phyloP scores from a whole-genome alignment of 73 alveolate species.

The Blepharisma stoltei region DNA sequence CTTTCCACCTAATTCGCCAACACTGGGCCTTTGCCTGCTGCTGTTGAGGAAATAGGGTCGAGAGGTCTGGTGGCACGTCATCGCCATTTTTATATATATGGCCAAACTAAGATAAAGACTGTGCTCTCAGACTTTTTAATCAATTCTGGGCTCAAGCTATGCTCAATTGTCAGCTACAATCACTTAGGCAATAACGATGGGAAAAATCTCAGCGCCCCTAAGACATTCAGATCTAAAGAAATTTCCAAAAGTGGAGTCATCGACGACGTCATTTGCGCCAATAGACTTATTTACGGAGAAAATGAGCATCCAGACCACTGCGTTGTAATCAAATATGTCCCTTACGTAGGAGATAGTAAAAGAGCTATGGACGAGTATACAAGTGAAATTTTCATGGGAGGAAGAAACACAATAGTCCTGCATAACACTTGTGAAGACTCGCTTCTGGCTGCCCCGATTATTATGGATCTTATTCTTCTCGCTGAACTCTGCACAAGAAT shows the following conservation, averaged over 20 bases:
- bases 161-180: conserved; percentile 84
- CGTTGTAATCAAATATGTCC: conserved; percentile 90
- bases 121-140: conserved; percentile 76
- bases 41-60: no score
- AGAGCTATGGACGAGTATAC: conserved; percentile 96
- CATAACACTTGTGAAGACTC: conserved; percentile 96
- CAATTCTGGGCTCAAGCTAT: conserved; percentile 58
- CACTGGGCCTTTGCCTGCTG: no score
- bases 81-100: no score
- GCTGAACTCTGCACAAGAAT: conserved; percentile 88
- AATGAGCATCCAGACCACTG: conserved; percentile 85
- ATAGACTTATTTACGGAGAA: conserved; percentile 73
- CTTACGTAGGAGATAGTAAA: conserved; percentile 94
- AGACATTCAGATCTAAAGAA: conserved; percentile 88
- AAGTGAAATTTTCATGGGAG: conserved; percentile 88
- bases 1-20: no score
- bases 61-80: no score
- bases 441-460: conserved; percentile 91
- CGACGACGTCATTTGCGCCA: conserved; percentile 85
- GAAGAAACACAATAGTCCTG: conserved; percentile 78
- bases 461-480: conserved; percentile 79
- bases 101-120: conserved; percentile 81
- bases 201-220: conserved; percentile 79
- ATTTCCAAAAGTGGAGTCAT: conserved; percentile 89
- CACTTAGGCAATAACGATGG: conserved; percentile 98